Conservation (phyloP, 2,329 filamentous ascomycete genomes). For the Canariomyces notabilis region DNA sequence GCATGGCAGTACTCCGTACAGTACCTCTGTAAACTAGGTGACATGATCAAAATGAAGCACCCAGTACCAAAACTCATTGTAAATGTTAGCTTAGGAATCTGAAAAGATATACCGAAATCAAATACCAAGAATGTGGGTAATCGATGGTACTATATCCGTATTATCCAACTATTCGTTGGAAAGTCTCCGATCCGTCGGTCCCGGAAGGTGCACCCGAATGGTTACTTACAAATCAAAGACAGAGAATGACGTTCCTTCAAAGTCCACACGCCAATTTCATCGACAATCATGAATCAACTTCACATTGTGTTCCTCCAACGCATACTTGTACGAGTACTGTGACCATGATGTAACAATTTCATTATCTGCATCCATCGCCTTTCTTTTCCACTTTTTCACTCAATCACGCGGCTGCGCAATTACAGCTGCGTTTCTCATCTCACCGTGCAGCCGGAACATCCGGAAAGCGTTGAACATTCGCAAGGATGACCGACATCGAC, state of each 20-base stretch:
- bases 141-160: no score
- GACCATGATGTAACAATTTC: neutral
- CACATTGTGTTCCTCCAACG: neutral
- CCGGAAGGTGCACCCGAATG: neutral
- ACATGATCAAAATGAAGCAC: no score
- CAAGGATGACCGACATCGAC: neutral
- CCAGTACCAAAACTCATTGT: no score
- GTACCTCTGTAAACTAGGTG: no score
- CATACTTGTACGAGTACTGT: no score
- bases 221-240: slow-evolving; percentile 17
- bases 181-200: neutral
- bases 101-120: no score
- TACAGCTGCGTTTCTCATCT: neutral
- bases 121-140: no score
- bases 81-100: no score
- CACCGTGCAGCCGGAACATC: neutral
- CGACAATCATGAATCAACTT: no score
- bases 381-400: neutral
- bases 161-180: neutral
- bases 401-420: no score
- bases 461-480: slow-evolving; percentile 2
- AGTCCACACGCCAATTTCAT: no score
- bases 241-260: slow-evolving; percentile 4
- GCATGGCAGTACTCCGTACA: no score
- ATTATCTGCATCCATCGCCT: neutral